Evolutionary conservation across 164 flowering plant genomes (phyloP), one percentile per base, ranked within the genome.

Genomic region (Euptelea pleiosperma): DNA sequence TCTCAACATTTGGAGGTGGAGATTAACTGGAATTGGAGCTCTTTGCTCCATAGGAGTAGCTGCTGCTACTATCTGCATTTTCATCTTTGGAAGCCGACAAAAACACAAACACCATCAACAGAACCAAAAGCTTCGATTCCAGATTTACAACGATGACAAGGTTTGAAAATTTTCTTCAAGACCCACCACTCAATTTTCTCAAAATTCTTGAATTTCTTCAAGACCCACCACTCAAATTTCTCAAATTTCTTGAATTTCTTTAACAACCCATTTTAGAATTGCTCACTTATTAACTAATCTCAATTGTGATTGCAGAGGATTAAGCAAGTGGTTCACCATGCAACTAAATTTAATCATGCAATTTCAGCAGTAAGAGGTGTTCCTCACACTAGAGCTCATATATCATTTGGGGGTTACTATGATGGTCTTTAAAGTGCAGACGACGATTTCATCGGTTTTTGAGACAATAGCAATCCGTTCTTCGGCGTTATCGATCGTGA

Each of bases 31-130:
- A 40, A 60, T 79, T 47, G 85, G 83, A 26, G 79, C 88, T 34
- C 73, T 83, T 31, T 81, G 88, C 58, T 81, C 82, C 0, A 52
- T 83, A 11, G 85, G 88, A 35, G 60, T 79, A 14, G 82, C 86
- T 66, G 89, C 85, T 26, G 82, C 91, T 47, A 75, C 88, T 9
- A 54, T 83, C 28, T 85, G 82, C 64, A 63, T 82, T 39, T 53
- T 86, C 55, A 46, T 80, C 16, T 34, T 82, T 5, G 83, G 84
- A 22, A 71, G 52, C 56, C 62, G 57, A 1, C 69, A 72, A 19
- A 62, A 44, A 28, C 69, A 67, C 61, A 63, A 66, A 48, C 74
- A 64, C 0, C 67, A 55, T n/a, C 74, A 70, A 8, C 66, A 69
- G 47, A 72, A 70, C 56, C 85, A 77, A 54, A 85, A 73, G 71